Conservation (phyloP, 768 basidiomycete genomes). For the Trichaptum fuscoviolaceum region DNA sequence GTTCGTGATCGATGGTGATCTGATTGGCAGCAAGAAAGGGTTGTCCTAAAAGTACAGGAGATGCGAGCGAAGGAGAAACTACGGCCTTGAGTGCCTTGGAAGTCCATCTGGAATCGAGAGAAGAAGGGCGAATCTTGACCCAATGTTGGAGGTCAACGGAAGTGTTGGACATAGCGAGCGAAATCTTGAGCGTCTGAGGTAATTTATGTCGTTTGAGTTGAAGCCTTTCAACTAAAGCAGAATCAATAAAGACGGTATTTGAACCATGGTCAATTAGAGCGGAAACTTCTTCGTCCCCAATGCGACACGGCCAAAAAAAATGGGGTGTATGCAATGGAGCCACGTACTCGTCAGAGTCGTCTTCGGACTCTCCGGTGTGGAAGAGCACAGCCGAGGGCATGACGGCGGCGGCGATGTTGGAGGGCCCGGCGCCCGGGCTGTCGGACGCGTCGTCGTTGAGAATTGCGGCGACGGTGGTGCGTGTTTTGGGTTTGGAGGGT, state of each 20-base stretch:
- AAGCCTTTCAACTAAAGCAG: conserved; percentile 15
- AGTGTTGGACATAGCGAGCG: conserved; percentile 8
- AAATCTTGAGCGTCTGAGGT: conserved; percentile 5
- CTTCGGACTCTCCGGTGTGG: conserved; percentile 11
- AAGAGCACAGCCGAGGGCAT: conserved; percentile 3
- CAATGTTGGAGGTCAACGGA: conserved; percentile 12
- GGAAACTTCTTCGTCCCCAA: conserved; percentile 11
- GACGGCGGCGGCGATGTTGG: not conserved
- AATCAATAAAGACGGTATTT: conserved; percentile 27
- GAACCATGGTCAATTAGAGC: conserved; percentile 27
- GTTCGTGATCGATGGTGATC: conserved; percentile 26
- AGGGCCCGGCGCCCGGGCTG: not conserved
- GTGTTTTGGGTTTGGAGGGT: not conserved
- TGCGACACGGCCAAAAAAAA: conserved; percentile 12
- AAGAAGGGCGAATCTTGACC: conserved; percentile 13
- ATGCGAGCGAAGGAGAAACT: conserved; percentile 20
- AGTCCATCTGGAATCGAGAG: conserved; percentile 9
- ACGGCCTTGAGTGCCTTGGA: conserved; percentile 16
- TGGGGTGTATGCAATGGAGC: conserved; percentile 8
- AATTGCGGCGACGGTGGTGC: too few relatives aligned
- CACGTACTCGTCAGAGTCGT: conserved; percentile 6
- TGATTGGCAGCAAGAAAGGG: conserved; percentile 30
- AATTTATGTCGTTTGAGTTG: conserved; percentile 8
- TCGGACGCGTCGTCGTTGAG: too few relatives aligned
- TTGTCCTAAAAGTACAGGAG: conserved; percentile 26